Evolutionary conservation across 2,329 filamentous ascomycete species (phyloP).

Genomic region (Nannizzia gypsea): DNA sequence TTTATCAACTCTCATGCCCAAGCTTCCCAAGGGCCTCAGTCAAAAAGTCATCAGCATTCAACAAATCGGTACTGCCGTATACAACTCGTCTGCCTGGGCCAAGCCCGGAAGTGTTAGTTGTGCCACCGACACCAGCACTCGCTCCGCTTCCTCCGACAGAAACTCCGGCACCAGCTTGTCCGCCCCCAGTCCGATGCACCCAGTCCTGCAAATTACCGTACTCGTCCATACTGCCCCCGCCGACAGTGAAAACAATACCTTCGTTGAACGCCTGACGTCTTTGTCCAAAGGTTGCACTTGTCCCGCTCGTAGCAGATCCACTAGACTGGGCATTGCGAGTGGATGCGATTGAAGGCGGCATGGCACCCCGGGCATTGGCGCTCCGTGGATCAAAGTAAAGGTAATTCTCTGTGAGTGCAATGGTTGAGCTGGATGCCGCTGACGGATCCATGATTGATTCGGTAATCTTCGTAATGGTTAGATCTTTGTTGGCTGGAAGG

Average conservation of each 20-base stretch:
- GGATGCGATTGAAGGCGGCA: conserved; percentile 61
- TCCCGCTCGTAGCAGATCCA: conserved; percentile 48
- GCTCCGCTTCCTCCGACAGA: conserved; percentile 33
- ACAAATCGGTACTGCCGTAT: conserved; percentile 77
- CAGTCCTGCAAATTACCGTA: conserved; percentile 96
- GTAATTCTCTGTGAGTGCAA: conserved; percentile 92
- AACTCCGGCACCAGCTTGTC: conserved; percentile 43
- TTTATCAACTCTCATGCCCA: conserved; percentile 41
- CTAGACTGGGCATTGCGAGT: conserved; percentile 34
- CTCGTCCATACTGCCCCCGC: conserved; percentile 96
- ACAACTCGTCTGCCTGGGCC: conserved; percentile 68
- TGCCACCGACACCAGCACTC: conserved; percentile 12
- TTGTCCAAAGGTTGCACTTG: conserved; percentile 79
- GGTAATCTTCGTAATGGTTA: conserved; percentile 94
- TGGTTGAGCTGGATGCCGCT: conserved; percentile 76
- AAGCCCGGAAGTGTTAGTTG: conserved; percentile 23
- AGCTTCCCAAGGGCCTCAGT: conserved; percentile 45
- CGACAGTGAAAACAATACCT: conserved; percentile 86
- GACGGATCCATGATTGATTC: conserved; percentile 96
- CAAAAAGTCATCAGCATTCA: conserved; percentile 52
- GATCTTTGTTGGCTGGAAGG: conserved; percentile 85
- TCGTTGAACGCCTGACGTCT: conserved; percentile 79
- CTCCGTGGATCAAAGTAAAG: conserved; percentile 94
- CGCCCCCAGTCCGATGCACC: conserved; percentile 60
- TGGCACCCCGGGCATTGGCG: conserved; percentile 81